Base-by-base conservation (phyloP, 768 basidiomycete species). In the Hericium erinaceus region DNA sequence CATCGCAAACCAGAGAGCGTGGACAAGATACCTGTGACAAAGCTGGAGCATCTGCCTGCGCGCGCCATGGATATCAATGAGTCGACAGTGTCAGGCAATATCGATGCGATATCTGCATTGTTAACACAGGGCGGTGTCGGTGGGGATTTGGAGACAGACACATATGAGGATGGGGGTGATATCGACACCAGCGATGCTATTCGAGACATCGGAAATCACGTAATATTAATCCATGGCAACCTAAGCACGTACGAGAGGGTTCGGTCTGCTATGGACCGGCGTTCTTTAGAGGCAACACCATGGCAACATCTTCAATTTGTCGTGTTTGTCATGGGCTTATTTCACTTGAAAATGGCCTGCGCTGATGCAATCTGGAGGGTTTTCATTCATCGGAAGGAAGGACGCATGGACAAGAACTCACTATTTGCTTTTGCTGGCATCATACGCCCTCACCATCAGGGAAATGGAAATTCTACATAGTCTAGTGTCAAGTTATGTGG, bases 311-410 rank as follows among this genome's bases (percentile, higher is more conserved):
- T 44, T 18, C 41, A 44, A n/a, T 40, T 20, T 44, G 40, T 54
- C 8, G 48, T 66, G 8, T 66, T 59, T 22, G 38, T 68, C 1
- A 60, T 63, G 41, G 68, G 68, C 0, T 53, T 70, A 3, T 72
- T 72, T 41, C 69, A 71, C 46, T 41, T 66, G n/a, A 69, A 70
- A 54, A 72, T 72, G 70, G 70, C 68, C 0, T 61, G 62, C 2
- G 54, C 40, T 0, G 54, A 54, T 18, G 58, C 60, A 7, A 41
- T 62, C 0, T 63, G 60, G 57, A n/a, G 51, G 13, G 41, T 58
- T 1, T 58, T 57, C 26, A 48, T 65, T 15, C 8, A 54, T 39
- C 56, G 53, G 10, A 57, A 53, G 37, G 24, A 15, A 1, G 56
- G 59, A 12, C 49, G 61, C 1, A 26, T n/a, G 0, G 64, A 66